phyloP scores from a whole-genome alignment of 2,329 filamentous ascomycete species.

The Colletotrichum sojae region DNA sequence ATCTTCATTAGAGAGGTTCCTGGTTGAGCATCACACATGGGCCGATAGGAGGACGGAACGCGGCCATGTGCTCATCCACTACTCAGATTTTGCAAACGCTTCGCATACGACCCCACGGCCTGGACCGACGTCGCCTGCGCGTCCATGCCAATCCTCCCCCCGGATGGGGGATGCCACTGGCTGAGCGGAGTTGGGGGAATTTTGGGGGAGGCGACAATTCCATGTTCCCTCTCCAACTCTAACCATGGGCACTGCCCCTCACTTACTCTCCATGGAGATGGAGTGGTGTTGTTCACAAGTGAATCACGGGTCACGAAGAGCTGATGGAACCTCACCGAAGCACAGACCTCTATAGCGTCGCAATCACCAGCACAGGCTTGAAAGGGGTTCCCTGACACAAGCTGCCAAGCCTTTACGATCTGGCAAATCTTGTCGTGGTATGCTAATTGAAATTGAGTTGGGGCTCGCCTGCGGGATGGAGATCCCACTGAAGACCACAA shows the following conservation, averaged over 20 bases:
- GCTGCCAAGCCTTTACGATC: not conserved
- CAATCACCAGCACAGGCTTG: slow-evolving; percentile 8
- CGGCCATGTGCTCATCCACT: not conserved
- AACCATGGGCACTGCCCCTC: not conserved
- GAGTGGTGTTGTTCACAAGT: not conserved
- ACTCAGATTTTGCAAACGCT: not conserved
- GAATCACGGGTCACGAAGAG: not conserved
- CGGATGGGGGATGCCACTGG: slow-evolving; percentile 12
- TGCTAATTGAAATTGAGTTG: slow-evolving; percentile 16
- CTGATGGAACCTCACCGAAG: slow-evolving; percentile 13
- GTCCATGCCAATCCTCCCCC: slow-evolving; percentile 12
- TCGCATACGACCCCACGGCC: slow-evolving; percentile 9
- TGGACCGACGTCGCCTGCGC: slow-evolving; percentile 11
- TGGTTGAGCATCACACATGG: not conserved
- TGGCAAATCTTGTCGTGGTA: slow-evolving; percentile 3
- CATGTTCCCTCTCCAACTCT: slow-evolving; percentile 18
- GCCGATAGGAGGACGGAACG: not conserved
- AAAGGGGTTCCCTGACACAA: slow-evolving; percentile 10
- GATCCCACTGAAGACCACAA: slow-evolving; percentile 7
- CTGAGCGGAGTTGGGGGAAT: not conserved
- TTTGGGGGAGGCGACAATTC: slow-evolving; percentile 18
- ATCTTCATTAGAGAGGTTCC: not conserved
- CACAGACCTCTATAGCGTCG: slow-evolving; percentile 21
- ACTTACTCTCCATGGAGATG: too few species aligned
- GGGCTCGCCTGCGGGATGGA: slow-evolving; percentile 13